Evolutionary conservation across 2,329 filamentous ascomycete genomes (phyloP), one percentile per base, ranked within the genome.

Genomic region (Aschersonia sp.): DNA sequence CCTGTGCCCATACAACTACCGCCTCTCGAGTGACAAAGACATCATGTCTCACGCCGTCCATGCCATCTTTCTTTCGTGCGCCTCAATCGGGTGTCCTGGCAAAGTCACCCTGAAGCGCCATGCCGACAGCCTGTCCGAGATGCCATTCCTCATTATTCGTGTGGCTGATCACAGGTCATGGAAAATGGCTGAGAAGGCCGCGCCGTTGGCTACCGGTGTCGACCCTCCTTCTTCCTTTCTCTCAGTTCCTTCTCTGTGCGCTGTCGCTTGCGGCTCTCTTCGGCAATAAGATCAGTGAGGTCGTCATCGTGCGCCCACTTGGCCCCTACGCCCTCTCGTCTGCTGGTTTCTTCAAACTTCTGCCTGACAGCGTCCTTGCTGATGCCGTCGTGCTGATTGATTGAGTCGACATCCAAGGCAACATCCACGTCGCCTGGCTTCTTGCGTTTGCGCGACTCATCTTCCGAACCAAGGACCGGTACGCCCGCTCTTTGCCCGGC

Each of bases 381-480:
- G 58, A 97, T 74, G 43, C 83, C 84, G 55, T 87, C 87, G 51
- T 82, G 76, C 41, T 77, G 73, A 53, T 79, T 79, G 50, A 98
- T 65, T 39, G 83, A 76, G 60, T 97, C 90, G 5, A 87, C 79
- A 57, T 97, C 88, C 52, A 98, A 79, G 30, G 88, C 87, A 31
- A 97, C 84, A 55, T 98, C 92, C 30, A 98, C 77, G 62, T 98
- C 92, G 41, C 90, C 92, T 4, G 85, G 89, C 75, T 95, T 95
- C 79, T 97, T 98, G 58, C 87, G 78, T 69, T 94, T 92, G 58
- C 86, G 72, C 30, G 65, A 73, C 48, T 88, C 79, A 49, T 88
- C 84, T 30, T 94, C 87, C 52, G 79, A 76, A 9, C 89, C 92
- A 4, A 98, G 76, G 3, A 94, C 76, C 1, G 85, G 84, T 51